phyloP scores from a whole-genome alignment of 129 eudicot species.

The Tagetes patula region DNA sequence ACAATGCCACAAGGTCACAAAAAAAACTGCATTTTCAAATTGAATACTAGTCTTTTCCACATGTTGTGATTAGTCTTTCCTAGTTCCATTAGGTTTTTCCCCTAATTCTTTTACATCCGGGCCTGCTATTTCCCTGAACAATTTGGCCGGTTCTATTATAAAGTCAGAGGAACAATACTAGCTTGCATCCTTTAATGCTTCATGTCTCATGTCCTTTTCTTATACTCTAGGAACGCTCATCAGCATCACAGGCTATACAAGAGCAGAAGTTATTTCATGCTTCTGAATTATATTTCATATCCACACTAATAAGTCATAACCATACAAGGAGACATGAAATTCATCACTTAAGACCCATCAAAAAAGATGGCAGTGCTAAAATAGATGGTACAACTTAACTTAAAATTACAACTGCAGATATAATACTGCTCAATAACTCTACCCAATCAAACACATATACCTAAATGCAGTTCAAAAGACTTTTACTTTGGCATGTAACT shows the following conservation, averaged over 20 bases:
- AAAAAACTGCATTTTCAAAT: not conserved
- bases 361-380: conserved; percentile 3
- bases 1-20: not conserved
- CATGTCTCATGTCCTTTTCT: not conserved
- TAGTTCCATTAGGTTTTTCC: not conserved
- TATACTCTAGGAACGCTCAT: not conserved
- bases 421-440: not conserved
- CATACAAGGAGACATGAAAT: not conserved
- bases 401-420: not conserved
- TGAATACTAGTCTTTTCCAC: not conserved
- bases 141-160: not conserved
- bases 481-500: not conserved
- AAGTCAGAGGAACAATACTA: not conserved
- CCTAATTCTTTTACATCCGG: not conserved
- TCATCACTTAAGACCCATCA: conserved; percentile 2
- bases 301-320: not conserved
- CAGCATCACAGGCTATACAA: conserved; percentile 4
- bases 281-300: not conserved
- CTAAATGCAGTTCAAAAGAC: conserved; percentile 1
- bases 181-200: not conserved
- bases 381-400: not conserved
- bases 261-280: not conserved
- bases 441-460: not conserved
- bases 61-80: not conserved
- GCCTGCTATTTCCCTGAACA: not conserved